Base-by-base conservation (phyloP, 2,329 filamentous ascomycete species). In the Penicillium sp. region DNA sequence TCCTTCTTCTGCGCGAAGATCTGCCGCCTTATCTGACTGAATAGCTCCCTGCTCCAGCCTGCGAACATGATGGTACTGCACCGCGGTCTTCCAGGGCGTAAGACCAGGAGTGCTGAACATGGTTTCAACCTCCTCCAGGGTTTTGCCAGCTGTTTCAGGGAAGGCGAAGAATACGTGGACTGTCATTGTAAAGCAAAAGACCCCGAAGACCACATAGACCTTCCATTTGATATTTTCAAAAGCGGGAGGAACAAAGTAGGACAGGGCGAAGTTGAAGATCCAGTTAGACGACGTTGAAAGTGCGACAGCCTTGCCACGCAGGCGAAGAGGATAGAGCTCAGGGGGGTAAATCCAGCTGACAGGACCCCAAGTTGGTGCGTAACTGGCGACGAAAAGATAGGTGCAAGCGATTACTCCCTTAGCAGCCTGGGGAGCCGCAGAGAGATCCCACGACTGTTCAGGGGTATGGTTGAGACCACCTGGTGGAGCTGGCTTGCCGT, bases 51-150 rank as follows among this genome's bases (percentile, higher is more conserved):
- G 49, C 31, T 63, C 61, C 2, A 63, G 47, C 48, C 50, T 57
- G 13, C 60, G 56, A 10, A 63, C 61, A 12, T 62, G 60, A 0
- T 53, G 58, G 38, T 56, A 61, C 27, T 62, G 52, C 8, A 63
- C 60, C 1, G 21, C 54, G 16, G 60, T 63, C 48, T 58, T 57
- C 61, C 61, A 63, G 6, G 60, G 50, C 16, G n/a, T 55, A 32
- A 63, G 41, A 2, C 61, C 60, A 18, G 72, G 72, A 13, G 71
- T 67, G 31, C 68, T 73, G 68, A 92, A 92, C 60, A 91, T 86
- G 15, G 83, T 83, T 60, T 89, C 87, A 70, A 91, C 86, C 68
- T 92, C 88, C 67, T 92, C 89, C 1, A 92, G 82, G 0, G 87
- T 88, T 72, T 85, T 89, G 13, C 87, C 87, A 80, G 67, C 63